Evolutionary conservation across 139 green algal genomes (phyloP).

Genomic region (Mesostigma viride): DNA sequence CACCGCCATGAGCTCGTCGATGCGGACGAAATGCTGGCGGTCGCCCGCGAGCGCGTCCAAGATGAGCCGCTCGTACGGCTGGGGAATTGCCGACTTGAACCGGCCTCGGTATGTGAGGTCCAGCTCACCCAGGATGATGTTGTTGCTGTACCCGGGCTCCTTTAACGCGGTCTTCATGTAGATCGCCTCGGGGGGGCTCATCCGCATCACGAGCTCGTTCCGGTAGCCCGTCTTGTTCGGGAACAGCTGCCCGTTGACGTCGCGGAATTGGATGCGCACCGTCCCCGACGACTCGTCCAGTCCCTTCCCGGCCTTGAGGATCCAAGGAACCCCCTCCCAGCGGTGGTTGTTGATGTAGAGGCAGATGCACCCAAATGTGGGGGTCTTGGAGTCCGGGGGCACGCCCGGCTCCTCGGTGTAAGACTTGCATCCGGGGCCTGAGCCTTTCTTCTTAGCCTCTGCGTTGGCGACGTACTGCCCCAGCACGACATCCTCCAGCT

Average conservation of each 20-base stretch:
- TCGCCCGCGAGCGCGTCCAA: slow-evolving; percentile 72
- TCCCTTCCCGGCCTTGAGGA: slow-evolving; percentile 80
- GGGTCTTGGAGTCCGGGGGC: slow-evolving; percentile 54
- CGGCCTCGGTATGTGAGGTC: slow-evolving; percentile 33
- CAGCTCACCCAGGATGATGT: slow-evolving; percentile 32
- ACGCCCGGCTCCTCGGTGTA: slow-evolving; percentile 91
- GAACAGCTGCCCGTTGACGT: slow-evolving; percentile 22
- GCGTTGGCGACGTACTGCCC: slow-evolving; percentile 78
- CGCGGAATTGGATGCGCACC: slow-evolving; percentile 44
- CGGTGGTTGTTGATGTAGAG: slow-evolving; percentile 84
- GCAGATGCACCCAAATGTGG: slow-evolving; percentile 74
- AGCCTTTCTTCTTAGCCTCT: slow-evolving; percentile 16
- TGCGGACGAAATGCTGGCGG: slow-evolving; percentile 91
- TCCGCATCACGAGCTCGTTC: slow-evolving; percentile 89
- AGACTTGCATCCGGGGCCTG: too few species aligned
- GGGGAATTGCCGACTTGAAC: slow-evolving; percentile 34
- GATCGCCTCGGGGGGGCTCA: slow-evolving; percentile 77
- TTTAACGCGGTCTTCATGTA: slow-evolving; percentile 73
- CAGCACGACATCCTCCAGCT: slow-evolving; percentile 55
- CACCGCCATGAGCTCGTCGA: slow-evolving; percentile 37
- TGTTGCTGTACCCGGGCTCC: background rate
- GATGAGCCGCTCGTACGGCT: slow-evolving; percentile 81
- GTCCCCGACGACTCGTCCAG: slow-evolving; percentile 55
- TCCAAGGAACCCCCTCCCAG: slow-evolving; percentile 37
- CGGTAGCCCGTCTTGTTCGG: slow-evolving; percentile 28